A percentile compares a stretch with the other conserved stretches of the same genome.
Evolutionary conservation across 768 basidiomycete species (phyloP).

Genomic region (Podaxis mareebaensis): DNA sequence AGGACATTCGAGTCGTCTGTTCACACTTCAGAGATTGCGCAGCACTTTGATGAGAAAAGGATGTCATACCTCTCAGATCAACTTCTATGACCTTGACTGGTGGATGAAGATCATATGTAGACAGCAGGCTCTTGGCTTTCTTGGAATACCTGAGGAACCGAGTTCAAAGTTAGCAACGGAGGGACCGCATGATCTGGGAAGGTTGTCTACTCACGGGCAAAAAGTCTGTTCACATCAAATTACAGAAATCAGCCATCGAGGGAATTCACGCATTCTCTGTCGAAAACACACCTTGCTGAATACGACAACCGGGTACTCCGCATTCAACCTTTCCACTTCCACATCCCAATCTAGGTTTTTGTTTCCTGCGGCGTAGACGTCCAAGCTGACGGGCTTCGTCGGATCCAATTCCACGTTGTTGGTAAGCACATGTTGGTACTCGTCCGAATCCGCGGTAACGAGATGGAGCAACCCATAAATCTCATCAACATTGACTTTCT

Average conservation of each 20-base stretch:
- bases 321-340: slow-evolving; percentile 42
- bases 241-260: not conserved
- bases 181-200: not conserved
- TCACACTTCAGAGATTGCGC: slow-evolving; percentile 4
- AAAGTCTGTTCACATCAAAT: slow-evolving; percentile 48
- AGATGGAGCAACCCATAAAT: slow-evolving; percentile 74
- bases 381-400: slow-evolving; percentile 46
- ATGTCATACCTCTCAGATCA: slow-evolving; percentile 59
- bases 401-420: slow-evolving; percentile 45
- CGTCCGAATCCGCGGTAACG: slow-evolving; percentile 42
- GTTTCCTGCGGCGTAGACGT: slow-evolving; percentile 55
- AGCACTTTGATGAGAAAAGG: slow-evolving; percentile 1
- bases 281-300: slow-evolving; percentile 73
- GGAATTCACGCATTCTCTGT: not conserved
- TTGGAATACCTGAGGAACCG: slow-evolving; percentile 50
- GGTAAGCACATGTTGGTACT: slow-evolving; percentile 41
- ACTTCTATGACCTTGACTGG: slow-evolving; percentile 74
- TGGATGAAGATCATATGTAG: slow-evolving; percentile 59
- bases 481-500: slow-evolving; percentile 46
- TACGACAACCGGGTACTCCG: slow-evolving; percentile 65
- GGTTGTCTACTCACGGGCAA: slow-evolving; percentile 59
- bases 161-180: not conserved
- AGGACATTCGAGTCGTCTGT: slow-evolving; percentile 63
- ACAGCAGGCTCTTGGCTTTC: slow-evolving; percentile 62
- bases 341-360: slow-evolving; percentile 43